Evolutionary conservation across 805 yeast species (phyloP).

Genomic region (Lipomyces starkeyi): DNA sequence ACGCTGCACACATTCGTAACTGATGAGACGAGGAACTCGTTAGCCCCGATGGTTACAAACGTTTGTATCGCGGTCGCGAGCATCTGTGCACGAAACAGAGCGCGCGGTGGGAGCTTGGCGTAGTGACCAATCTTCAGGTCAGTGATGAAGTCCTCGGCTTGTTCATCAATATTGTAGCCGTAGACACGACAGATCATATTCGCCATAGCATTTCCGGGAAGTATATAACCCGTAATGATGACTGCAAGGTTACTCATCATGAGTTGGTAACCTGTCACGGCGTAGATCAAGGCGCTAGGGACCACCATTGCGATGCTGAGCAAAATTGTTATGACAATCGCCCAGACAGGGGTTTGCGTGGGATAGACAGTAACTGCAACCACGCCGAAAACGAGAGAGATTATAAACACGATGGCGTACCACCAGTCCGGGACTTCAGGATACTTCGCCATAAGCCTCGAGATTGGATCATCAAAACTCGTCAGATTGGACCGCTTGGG

Average conservation of each 20-base stretch:
- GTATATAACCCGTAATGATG: conserved; percentile 20
- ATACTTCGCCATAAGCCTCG: conserved; percentile 18
- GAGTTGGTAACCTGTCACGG: conserved; percentile 50
- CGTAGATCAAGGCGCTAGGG: conserved; percentile 64
- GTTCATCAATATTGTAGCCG: too few species aligned
- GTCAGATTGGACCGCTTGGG: conserved; percentile 43
- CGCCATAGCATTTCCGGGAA: conserved; percentile 54
- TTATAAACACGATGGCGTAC: conserved; percentile 53
- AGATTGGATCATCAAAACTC: conserved; percentile 42
- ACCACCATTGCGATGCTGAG: conserved; percentile 50
- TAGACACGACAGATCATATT: too few species aligned
- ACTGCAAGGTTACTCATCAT: conserved; percentile 46
- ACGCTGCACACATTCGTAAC: too few species aligned
- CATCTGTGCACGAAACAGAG: too few species aligned
- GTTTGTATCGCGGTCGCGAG: too few species aligned
- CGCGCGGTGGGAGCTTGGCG: too few species aligned
- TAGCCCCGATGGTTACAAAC: too few species aligned
- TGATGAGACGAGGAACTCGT: too few species aligned
- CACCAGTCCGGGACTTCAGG: conserved; percentile 55
- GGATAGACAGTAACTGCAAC: conserved; percentile 42
- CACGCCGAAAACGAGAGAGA: conserved; percentile 54
- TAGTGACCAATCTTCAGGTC: too few species aligned
- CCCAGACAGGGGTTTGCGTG: conserved; percentile 55
- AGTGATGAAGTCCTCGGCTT: too few species aligned
- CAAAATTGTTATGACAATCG: conserved; percentile 51